Conservation (phyloP, 345 rosid species). For the Barbarea vulgaris region DNA sequence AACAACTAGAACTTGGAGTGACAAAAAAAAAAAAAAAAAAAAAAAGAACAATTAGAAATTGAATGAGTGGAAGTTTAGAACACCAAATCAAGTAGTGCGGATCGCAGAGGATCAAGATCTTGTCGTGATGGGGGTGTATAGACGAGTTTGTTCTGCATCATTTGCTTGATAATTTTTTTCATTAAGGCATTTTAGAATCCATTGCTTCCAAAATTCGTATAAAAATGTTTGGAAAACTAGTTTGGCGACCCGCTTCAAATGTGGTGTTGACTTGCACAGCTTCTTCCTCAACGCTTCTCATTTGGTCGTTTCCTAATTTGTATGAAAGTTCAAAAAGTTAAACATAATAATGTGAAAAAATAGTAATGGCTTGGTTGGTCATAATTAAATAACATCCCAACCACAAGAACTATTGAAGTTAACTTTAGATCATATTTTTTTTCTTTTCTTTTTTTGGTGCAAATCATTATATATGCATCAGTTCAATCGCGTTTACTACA, state of each 20-base stretch:
- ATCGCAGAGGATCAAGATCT: not conserved
- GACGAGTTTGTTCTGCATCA: not conserved
- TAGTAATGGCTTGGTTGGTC: constrained; percentile 22
- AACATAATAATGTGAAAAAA: not conserved
- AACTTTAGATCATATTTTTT: not conserved
- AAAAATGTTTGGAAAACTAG: not conserved
- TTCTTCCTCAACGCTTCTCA: not conserved
- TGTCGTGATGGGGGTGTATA: not conserved
- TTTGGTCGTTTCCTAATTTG: not conserved
- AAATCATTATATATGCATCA: not conserved
- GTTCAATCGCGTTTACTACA: not conserved
- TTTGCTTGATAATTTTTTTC: too few relatives aligned
- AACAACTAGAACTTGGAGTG: too few relatives aligned
- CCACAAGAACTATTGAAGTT: constrained; percentile 25
- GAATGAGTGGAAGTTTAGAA: not conserved
- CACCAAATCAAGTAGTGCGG: not conserved
- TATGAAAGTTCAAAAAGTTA: not conserved
- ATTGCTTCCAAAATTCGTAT: not conserved
- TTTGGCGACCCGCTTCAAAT: not conserved
- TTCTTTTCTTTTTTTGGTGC: too few relatives aligned
- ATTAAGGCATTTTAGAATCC: not conserved
- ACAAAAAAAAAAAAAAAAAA: too few relatives aligned
- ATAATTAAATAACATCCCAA: constrained; percentile 33
- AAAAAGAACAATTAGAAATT: not conserved
- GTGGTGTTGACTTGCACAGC: not conserved